Evolutionary conservation across 257 asterid species (phyloP).

Genomic region (Nicotiana noctiflora): DNA sequence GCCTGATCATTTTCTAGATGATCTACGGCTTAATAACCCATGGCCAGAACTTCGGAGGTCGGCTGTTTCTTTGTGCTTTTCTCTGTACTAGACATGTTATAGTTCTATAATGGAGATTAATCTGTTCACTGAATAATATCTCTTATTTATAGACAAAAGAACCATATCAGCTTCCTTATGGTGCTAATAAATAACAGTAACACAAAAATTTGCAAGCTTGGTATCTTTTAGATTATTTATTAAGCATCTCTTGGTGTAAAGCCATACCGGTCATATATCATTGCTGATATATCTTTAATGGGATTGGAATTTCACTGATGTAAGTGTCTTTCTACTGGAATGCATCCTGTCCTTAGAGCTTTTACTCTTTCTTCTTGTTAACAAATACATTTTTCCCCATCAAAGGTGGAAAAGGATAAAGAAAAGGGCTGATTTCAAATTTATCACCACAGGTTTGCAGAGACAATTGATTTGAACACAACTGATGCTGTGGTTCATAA

Average conservation of each 20-base stretch:
- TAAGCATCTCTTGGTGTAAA: neutral
- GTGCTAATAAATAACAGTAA: neutral
- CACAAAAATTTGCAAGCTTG: neutral
- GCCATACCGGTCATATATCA: neutral
- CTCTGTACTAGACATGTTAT: constrained; percentile 3
- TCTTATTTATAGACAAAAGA: neutral
- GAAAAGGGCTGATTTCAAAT: constrained; percentile 15
- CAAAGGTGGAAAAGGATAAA: neutral
- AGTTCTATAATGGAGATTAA: neutral
- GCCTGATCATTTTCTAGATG: constrained; percentile 95
- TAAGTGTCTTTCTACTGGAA: neutral
- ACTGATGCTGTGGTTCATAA: constrained; percentile 71
- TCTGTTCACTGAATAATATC: neutral
- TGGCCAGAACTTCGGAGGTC: constrained; percentile 95
- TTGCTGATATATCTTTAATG: neutral
- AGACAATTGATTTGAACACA: constrained; percentile 68
- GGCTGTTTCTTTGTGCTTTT: constrained; percentile 10
- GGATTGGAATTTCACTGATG: neutral
- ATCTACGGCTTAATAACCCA: constrained; percentile 83
- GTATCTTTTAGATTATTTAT: neutral
- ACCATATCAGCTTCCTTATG: neutral
- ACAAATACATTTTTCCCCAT: neutral
- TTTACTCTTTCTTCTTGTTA: neutral
- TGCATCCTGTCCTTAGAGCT: neutral
- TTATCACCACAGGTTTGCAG: constrained; percentile 54